Evolutionary conservation across 768 basidiomycete genomes (phyloP), one percentile per base, ranked within the genome.

Genomic region (Fibroporia radiculosa): DNA sequence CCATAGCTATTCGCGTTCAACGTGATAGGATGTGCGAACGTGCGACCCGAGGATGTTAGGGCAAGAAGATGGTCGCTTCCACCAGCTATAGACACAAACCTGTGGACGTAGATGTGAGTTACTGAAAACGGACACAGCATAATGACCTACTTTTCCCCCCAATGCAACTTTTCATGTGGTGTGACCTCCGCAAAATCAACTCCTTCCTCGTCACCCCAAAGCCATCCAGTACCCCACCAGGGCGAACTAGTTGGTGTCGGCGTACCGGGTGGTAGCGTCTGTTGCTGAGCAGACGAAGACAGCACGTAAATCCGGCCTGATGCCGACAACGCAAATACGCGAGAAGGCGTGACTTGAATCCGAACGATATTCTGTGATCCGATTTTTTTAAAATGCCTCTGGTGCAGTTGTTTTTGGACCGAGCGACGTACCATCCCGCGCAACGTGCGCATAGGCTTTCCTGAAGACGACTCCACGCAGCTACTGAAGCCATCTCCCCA

Each of bases 291-390:
- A 16, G 71, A 65, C 2, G 82, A 66, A 1, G 84, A 69, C 5
- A 93, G 63, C 3, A 75, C 75, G 56, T 87, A 93, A 0, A 95
- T 73, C 35, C 70, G 74, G 13, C 93, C 93, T 6, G 78, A 78
- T 8, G 75, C 71, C 14, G 87, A 91, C 10, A 95, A 73, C 0
- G 88, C 92, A 60, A 82, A 92, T 3, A 93, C 65, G 45, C 74
- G 73, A 5, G 70, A 66, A 2, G 73, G 69, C 2, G 79, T 82
- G 22, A 78, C 59, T 52, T 80, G 79, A 6, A 93, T 55, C 40
- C 74, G 68, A 1, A 71, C 64, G 49, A 93, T 83, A 53, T 87
- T 78, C 91, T 93, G 38, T 11, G 1, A 25, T 14, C 26, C 23
- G n/a, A 16, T 25, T 16, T 16, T 20, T n/a, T 11, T 7, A 6